Evolutionary conservation across 352 stramenopile genomes (phyloP), one percentile per base, ranked within the genome.

Genomic region (Globisporangium perplexum): DNA sequence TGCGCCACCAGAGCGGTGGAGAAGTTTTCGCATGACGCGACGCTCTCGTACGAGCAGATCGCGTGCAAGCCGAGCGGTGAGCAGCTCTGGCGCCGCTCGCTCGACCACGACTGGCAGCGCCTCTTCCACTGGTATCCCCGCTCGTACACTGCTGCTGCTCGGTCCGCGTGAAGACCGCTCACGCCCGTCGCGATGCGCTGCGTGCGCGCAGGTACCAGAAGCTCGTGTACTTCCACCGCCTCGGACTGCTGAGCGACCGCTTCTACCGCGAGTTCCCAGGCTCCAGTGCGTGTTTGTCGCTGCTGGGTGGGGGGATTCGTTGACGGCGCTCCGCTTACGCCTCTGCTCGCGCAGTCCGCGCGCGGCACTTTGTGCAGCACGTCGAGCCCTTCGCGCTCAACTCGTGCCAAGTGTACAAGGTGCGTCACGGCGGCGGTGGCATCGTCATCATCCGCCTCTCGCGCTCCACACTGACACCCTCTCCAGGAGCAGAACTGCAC

Each of bases 41-140:
- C 60, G 38, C 51, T 78, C 38, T 72, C 65, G 47, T 51, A 51
- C 42, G 53, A 70, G 54, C 66, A 86, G 53, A 80, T 83, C 49
- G 62, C 64, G 36, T 86, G 71, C 65, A 70, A 67, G 51, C 49
- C 60, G 51, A 53, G 59, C 18, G 57, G 53, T 18, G 62, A 75
- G 41, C 57, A 46, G n/a, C 67, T 81, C 57, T 86, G 72, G 71
- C 69, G 74, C 47, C 73, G 68, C 55, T 68, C 63, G 28, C 62
- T 88, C 50, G 77, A 88, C 60, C 58, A 72, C 57, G 72, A 84
- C 53, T 86, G 74, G 71, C 72, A 83, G 60, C 77, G 77, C 11
- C 52, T 86, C 26, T 65, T 77, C 31, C 77, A 86, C 61, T 86
- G 77, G 74, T 87, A n/a, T n/a, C n/a, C n/a, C n/a, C n/a, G n/a